Base-by-base conservation (phyloP, 306 rosid genomes). In the Quercus robur region DNA sequence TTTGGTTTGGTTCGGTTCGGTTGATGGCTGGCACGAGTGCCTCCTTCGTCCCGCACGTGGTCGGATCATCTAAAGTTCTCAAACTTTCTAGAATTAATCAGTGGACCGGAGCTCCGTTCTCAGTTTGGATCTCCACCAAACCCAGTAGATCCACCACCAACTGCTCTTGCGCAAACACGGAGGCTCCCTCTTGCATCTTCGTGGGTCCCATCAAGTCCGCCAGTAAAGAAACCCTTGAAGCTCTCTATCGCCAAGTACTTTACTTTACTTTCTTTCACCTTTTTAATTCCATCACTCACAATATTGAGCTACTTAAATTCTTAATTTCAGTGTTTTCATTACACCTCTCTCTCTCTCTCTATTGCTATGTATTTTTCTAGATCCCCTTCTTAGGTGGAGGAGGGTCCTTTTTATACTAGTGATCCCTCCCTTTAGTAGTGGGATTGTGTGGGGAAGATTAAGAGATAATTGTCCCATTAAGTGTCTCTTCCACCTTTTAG, bases 181-280 rank as follows among this genome's bases (percentile, higher is more conserved):
- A 76, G 38, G 95, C 89, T 0, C 98, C 94, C 6, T 88, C 75
- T 76, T 94, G 95, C 69, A 81, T 91, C 77, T 89, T 77, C 83
- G 94, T 93, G 18, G 98, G 97, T 15, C 97, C 98, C 20, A 58
- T 93, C 18, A 97, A 91, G 38, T 86, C 97, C 26, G 97, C 98
- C 81, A 87, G 91, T 78, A 79, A 90, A 81, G 97, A 94, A 75
- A 91, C 92, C 77, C 92, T 94, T 1, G 97, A 94, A 88, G 97
- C 98, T 74, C 97, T 94, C 30, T 91, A 94, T 76, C 54, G 61
- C 66, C 98, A 94, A 80, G 97, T 92, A 76, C 6, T 55, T 38
- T 15, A 23, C 25, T 23, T 23, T 23, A 4, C 21, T n/a, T 17
- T 33, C 58, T 58, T 58, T 58, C 13, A 23, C 23, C 20, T 6